These are phyloP conservation scores for Alternaria ethzedia DNA, from an alignment of 2,329 filamentous ascomycete species.

Conservation along the genomic window DNA sequence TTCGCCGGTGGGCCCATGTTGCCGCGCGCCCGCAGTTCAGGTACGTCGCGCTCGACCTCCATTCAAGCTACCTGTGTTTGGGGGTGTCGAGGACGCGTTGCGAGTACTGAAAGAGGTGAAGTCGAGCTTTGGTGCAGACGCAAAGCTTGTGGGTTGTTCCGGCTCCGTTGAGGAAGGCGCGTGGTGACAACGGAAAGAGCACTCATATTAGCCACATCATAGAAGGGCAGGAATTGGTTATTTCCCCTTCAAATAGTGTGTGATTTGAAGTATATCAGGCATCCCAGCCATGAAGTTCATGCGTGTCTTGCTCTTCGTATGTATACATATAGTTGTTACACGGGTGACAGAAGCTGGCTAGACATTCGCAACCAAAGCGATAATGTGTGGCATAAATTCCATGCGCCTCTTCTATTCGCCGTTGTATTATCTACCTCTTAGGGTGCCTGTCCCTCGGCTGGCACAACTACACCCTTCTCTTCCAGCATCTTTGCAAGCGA, in stretches of 20 bases:
- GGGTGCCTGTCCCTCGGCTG: conserved; percentile 45
- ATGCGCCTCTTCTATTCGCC: not conserved
- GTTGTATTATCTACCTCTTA: not conserved
- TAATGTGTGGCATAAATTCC: not conserved
- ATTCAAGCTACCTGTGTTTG: not conserved
- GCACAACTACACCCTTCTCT: conserved; percentile 85
- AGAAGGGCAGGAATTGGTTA: not conserved
- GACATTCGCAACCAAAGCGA: not conserved
- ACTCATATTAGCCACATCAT: not conserved
- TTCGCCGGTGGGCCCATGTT: not conserved
- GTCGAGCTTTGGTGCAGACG: not conserved
- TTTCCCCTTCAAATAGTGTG: not conserved
- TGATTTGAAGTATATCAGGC: not conserved
- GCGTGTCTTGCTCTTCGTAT: not conserved
- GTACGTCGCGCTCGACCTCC: not conserved
- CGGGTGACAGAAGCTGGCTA: not conserved
- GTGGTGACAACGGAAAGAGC: not conserved
- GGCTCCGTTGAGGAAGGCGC: conserved; percentile 13
- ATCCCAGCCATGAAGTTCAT: not conserved
- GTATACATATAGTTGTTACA: conserved; percentile 7
- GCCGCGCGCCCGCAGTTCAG: not conserved
- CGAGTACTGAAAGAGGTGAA: not conserved
- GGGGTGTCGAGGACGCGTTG: not conserved
- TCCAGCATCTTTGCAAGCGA: conserved; percentile 90
- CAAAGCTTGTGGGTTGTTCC: conserved; percentile 5